A percentile compares a stretch with the other conserved stretches of the same genome.
These are phyloP conservation scores for Hypoxylon sp. DNA, from an alignment of 2,329 filamentous ascomycete species.

Conservation along the genomic window DNA sequence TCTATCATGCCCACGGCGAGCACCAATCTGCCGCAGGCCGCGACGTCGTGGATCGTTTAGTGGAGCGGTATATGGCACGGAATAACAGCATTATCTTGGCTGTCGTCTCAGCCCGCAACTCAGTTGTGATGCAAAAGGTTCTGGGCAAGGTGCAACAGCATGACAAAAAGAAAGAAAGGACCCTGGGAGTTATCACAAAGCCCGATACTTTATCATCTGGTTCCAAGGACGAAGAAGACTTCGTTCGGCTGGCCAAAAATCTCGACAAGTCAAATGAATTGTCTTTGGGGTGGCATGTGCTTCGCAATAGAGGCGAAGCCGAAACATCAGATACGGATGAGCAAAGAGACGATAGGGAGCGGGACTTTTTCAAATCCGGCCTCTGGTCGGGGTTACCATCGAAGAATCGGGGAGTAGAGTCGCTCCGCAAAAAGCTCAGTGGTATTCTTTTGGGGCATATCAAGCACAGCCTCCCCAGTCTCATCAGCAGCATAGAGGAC, in stretches of 20 bases:
- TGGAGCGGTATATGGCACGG: slow-evolving; percentile 64
- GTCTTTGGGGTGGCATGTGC: slow-evolving; percentile 65
- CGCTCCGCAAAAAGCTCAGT: slow-evolving; percentile 54
- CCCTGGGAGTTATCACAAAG: slow-evolving; percentile 69
- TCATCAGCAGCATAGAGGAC: slow-evolving; percentile 46
- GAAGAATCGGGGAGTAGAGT: slow-evolving; percentile 52
- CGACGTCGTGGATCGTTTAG: slow-evolving; percentile 53
- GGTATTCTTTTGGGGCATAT: slow-evolving; percentile 51
- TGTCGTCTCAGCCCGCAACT: slow-evolving; percentile 61
- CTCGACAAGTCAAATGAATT: slow-evolving; percentile 50
- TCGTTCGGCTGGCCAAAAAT: slow-evolving; percentile 51
- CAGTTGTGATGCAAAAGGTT: slow-evolving; percentile 65
- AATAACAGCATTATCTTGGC: slow-evolving; percentile 68
- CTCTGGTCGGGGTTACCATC: slow-evolving; percentile 48
- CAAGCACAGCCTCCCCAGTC: slow-evolving; percentile 46
- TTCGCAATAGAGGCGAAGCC: slow-evolving; percentile 60
- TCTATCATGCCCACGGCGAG: slow-evolving; percentile 52
- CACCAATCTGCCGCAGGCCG: slow-evolving; percentile 50
- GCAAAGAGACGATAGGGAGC: slow-evolving; percentile 51
- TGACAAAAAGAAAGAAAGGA: slow-evolving; percentile 60
- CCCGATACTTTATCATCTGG: slow-evolving; percentile 58
- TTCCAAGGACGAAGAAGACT: slow-evolving; percentile 55
- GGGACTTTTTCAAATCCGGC: slow-evolving; percentile 49
- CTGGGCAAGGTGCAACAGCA: slow-evolving; percentile 57
- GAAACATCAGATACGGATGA: slow-evolving; percentile 41